Evolutionary conservation across 192 early-diverging fungal genomes (phyloP), one percentile per base, ranked within the genome.

Genomic region (Dissophora globulifera): DNA sequence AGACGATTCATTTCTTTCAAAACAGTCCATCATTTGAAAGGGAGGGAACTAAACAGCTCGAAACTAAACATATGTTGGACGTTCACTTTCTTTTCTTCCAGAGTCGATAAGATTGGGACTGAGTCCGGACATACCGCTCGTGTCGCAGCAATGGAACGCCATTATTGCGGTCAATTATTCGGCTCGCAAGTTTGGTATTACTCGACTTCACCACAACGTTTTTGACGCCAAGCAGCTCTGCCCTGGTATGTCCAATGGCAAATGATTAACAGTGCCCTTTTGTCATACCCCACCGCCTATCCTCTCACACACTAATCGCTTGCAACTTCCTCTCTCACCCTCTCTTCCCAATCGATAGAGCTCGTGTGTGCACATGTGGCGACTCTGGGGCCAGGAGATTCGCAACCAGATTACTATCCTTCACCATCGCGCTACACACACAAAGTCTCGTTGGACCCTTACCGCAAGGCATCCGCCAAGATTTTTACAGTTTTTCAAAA

Each of bases 141-240:
- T 87, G 15, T 94, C 96, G 13, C 94, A 94, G 75, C 97, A 98
- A 79, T 98, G 97, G 97, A 81, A 90, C 25, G 87, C 85, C 7
- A 79, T 97, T 22, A 87, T 95, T 52, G 94, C 94, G 3, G 90
- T 94, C 45, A 94, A 93, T 79, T 98, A 98, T 76, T 79, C 94
- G 11, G 97, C 97, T 2, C 84, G 92, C 16, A 86, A 85, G 31
- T 68, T 65, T 22, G 95, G 97, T 4, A 88, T 98, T 54, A 88
- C 88, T 40, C 83, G 93, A 78, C 52, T 76, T 1, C 84, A 89
- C 30, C 55, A 62, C 52, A 74, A 75, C 22, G 58, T 83, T 0
- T 80, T 79, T 22, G 87, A 92, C 51, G 88, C 88, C 1, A 78
- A 54, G 56, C 56, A 81, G 41, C 50, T 76, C 12, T 85, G 83